Evolutionary conservation across 2,329 filamentous ascomycete genomes (phyloP), one percentile per base, ranked within the genome.

Genomic region (Neocatenulostroma microsporum): DNA sequence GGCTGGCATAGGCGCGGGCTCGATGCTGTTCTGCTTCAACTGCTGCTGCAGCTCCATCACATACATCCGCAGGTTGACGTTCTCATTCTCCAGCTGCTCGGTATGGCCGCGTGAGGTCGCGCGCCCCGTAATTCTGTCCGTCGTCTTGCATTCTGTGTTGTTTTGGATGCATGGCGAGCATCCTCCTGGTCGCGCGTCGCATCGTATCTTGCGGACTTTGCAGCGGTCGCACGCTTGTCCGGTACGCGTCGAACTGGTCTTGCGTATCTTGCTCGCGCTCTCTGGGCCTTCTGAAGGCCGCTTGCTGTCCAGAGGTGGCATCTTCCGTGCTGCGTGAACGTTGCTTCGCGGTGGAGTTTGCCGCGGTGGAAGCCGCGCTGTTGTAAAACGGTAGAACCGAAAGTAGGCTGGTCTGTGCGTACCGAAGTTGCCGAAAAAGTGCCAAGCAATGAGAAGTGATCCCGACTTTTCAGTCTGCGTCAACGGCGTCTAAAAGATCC

Each of bases 221-320:
- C 86, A 93, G 38, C 86, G 73, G 62, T 93, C 85, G 69, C 85
- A 93, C 21, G 85, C 85, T 64, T 93, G 85, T 8, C 85, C 85
- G 0, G 85, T 93, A 39, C 76, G 67, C 44, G 70, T 71, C 36
- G 71, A 74, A 39, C 64, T 64, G 35, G 65, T 69, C 60, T 74
- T 73, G 30, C 52, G 46, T 9, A 18, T 10, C 28, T 30, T 30
- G 28, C 14, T 17, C 14, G 28, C 28, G n/a, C n/a, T n/a, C n/a
- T n/a, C n/a, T n/a, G n/a, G n/a, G n/a, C n/a, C n/a, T n/a, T n/a
- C n/a, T n/a, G n/a, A n/a, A n/a, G n/a, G n/a, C n/a, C n/a, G n/a
- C n/a, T n/a, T n/a, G n/a, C n/a, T n/a, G n/a, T n/a, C n/a, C n/a
- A n/a, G n/a, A n/a, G n/a, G n/a, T n/a, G n/a, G n/a, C n/a, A n/a